These are phyloP conservation scores for Alliaria petiolata DNA, from an alignment of 345 rosid species.

Conservation along the genomic window DNA sequence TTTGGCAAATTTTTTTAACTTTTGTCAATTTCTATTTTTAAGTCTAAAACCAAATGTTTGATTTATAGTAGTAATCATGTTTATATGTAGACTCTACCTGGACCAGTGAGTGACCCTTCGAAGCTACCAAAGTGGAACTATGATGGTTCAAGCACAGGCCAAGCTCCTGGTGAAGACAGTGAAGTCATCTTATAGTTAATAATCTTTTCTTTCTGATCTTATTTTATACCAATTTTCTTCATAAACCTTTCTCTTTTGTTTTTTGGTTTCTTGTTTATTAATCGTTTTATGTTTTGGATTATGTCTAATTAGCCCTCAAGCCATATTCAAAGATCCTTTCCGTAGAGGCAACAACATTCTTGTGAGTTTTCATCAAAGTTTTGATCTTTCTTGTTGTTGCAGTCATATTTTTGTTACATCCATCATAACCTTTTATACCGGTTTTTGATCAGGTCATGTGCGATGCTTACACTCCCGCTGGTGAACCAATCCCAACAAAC, in stretches of 20 bases:
- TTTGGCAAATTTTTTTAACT: not conserved
- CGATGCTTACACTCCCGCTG: conserved; percentile 84
- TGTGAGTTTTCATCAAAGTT: conserved; percentile 37
- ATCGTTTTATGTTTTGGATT: not conserved
- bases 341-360: conserved; percentile 83
- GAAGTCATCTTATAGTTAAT: conserved; percentile 85
- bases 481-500: conserved; percentile 86
- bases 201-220: not conserved
- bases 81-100: conserved; percentile 49
- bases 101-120: conserved; percentile 59
- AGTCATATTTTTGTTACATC: not conserved
- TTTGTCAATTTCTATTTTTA: not conserved
- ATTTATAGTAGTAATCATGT: not conserved
- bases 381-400: not conserved
- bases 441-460: conserved; percentile 64
- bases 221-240: conserved; percentile 9
- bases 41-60: not conserved
- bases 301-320: conserved; percentile 62
- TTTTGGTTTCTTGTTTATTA: conserved; percentile 1
- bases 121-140: conserved; percentile 77
- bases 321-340: conserved; percentile 90
- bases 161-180: conserved; percentile 92
- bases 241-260: not conserved
- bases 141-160: conserved; percentile 87
- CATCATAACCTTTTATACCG: not conserved